Evolutionary conservation across 1,139 yeast genomes (phyloP), one percentile per base, ranked within the genome.

Genomic region (Candida neerlandica): DNA sequence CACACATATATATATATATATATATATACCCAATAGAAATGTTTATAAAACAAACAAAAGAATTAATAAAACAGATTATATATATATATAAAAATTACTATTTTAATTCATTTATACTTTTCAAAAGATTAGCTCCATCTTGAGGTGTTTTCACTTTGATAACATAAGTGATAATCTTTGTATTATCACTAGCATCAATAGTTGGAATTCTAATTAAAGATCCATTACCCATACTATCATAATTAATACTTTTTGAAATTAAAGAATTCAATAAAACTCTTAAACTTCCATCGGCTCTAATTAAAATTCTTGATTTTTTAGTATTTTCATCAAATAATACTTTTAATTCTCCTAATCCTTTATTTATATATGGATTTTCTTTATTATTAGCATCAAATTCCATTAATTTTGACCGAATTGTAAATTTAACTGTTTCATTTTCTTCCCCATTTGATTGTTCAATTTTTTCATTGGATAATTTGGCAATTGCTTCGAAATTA

Each of bases 271-370:
- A 71, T 41, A 94, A 66, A n/a, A 91, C 84, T 57, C 95, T 78
- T 43, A 88, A 87, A 40, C 92, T 84, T 37, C 97, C 97, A 51
- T 92, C 98, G 0, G 97, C 89, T 60, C 98, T 83, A 23, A 94
- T 78, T 41, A 94, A 70, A 12, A 89, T 71, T 62, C 99, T 82
- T 2, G 85, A 66, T 64, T 89, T 89, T 2, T 74, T 68, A 3
- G 83, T 80, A 1, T 72, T 76, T 46, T 77, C 77, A 59, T 85
- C 78, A 51, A 79, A 82, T 53, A 92, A 72, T 11, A 94, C 74
- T 60, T 89, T 87, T 57, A 92, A 73, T 47, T 86, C 91, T 3
- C 99, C 99, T 1, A 91, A 73, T 7, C 98, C 98, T 57, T 81
- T 80, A 18, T 82, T 71, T 21, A 71, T 73, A 59, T 86, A 86